Evolutionary conservation across 805 yeast species (phyloP).

Genomic region (Metschnikowia peoriensis): DNA sequence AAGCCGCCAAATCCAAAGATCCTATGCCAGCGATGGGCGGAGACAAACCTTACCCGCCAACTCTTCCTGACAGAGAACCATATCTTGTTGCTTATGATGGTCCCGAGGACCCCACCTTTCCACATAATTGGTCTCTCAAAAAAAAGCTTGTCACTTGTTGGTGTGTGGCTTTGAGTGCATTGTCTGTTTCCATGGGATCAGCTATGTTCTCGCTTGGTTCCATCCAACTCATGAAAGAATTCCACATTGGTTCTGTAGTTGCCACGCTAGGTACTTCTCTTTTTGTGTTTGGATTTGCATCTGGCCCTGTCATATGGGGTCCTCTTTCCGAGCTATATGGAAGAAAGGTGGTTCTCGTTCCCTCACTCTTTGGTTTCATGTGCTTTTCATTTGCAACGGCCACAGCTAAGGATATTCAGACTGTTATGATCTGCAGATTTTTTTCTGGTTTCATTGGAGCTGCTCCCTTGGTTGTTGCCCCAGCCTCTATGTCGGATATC

Average conservation of each 20-base stretch:
- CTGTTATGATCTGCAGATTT: conserved; percentile 24
- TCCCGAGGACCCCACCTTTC: conserved; percentile 73
- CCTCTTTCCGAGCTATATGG: conserved; percentile 82
- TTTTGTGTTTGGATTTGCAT: conserved; percentile 89
- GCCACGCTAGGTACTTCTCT: conserved; percentile 74
- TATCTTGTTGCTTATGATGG: conserved; percentile 77
- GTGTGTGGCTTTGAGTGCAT: conserved; percentile 33
- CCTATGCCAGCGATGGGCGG: conserved; percentile 61
- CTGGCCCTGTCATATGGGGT: conserved; percentile 90
- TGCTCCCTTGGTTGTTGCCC: conserved; percentile 27
- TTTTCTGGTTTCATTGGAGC: conserved; percentile 25
- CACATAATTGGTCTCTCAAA: conserved; percentile 66
- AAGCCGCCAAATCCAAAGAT: conserved; percentile 24
- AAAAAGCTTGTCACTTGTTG: conserved; percentile 25
- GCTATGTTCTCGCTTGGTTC: conserved; percentile 75
- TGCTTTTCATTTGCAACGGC: conserved; percentile 51
- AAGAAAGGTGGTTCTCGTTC: conserved; percentile 57
- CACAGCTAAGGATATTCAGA: conserved; percentile 24
- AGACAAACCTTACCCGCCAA: conserved; percentile 60
- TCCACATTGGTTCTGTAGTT: conserved; percentile 63
- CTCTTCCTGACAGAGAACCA: conserved; percentile 50
- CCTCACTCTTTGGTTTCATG: conserved; percentile 55
- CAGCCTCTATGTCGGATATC: conserved; percentile 25
- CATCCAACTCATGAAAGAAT: conserved; percentile 46
- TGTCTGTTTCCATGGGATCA: conserved; percentile 63